Evolutionary conservation across 176 grass and related monocot species (phyloP), one percentile per base, ranked within the genome.

Genomic region (Pontederia crassipes): DNA sequence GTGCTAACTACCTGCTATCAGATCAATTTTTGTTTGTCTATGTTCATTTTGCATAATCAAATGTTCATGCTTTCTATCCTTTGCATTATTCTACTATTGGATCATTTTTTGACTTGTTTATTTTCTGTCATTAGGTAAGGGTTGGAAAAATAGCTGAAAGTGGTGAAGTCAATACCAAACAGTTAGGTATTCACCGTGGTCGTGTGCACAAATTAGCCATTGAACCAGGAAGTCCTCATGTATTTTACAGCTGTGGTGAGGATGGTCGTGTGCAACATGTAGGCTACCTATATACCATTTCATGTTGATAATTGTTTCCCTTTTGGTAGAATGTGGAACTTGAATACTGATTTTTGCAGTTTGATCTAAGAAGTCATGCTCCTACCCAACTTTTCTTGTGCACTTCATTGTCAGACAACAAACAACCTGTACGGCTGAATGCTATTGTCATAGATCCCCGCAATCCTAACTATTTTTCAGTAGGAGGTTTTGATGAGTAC

Each of bases 221-320:
- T 10, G 84, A 91, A 80, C 84, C 67, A 28, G 92, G 87, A 72
- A 88, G 81, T 63, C 70, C 81, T 61, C 75, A 85, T 48, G 69
- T 75, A 59, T 82, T 97, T 74, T 97, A 90, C 76, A 97, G 70
- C 51, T 97, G 92, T 57, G 87, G 87, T 50, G 92, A 88, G 54
- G 92, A 97, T 69, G 83, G 92, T 48, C 70, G 85, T 50, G 83
- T 97, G 70, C 87, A 88, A 20, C 92, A 78, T 53, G 92, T 97
- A 90, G 61, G 49, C 50, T 3, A 4, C 48, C 32, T 47, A 5
- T 49, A 7, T 64, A n/a, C n/a, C 13, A n/a, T 17, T 40, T 80
- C 80, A 49, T 40, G 55, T 75, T 13, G 54, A 70, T 35, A 15
- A 56, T 52, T 66, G 28, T 69, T 63, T 29, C 20, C 2, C 46